phyloP scores from a whole-genome alignment of 2,329 filamentous ascomycete genomes.

The Sarocladium strictum region DNA sequence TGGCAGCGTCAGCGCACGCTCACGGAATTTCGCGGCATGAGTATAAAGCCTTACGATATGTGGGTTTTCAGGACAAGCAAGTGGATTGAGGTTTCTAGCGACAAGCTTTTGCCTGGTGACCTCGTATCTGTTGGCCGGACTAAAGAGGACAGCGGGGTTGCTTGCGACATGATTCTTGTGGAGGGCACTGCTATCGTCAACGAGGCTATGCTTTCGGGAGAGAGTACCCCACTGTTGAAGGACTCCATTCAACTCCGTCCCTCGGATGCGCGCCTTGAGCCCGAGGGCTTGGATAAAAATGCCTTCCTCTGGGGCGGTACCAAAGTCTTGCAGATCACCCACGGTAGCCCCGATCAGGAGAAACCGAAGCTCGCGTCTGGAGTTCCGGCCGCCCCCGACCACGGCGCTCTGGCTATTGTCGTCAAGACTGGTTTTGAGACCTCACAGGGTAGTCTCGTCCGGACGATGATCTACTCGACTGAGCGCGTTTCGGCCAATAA shows the following conservation, averaged over 20 bases:
- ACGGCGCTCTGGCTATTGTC: conserved; percentile 88
- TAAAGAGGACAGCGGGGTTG: conserved; percentile 94
- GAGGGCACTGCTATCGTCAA: conserved; percentile 97
- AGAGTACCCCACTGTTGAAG: conserved; percentile 94
- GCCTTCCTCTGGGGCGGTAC: conserved; percentile 95
- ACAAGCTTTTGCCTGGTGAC: conserved; percentile 88
- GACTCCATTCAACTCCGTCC: conserved; percentile 91
- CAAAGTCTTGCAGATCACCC: conserved; percentile 92
- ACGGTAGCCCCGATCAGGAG: conserved; percentile 73
- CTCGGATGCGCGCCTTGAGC: conserved; percentile 70
- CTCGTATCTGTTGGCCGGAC: conserved; percentile 87
- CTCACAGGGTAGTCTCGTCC: conserved; percentile 92
- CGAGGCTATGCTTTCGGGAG: conserved; percentile 97
- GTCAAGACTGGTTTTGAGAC: conserved; percentile 98
- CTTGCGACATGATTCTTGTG: conserved; percentile 92
- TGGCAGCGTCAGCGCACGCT: conserved; percentile 97
- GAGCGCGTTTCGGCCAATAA: conserved; percentile 99
- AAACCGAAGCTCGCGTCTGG: conserved; percentile 67
- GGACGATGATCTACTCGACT: conserved; percentile 99
- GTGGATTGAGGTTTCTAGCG: conserved; percentile 85
- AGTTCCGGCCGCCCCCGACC: conserved; percentile 80
- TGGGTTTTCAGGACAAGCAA: conserved; percentile 83
- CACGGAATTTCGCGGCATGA: conserved; percentile 97
- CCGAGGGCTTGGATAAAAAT: conserved; percentile 93
- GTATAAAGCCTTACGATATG: conserved; percentile 95